phyloP scores from a whole-genome alignment of 805 yeast genomes.

The Starmera quercuum region DNA sequence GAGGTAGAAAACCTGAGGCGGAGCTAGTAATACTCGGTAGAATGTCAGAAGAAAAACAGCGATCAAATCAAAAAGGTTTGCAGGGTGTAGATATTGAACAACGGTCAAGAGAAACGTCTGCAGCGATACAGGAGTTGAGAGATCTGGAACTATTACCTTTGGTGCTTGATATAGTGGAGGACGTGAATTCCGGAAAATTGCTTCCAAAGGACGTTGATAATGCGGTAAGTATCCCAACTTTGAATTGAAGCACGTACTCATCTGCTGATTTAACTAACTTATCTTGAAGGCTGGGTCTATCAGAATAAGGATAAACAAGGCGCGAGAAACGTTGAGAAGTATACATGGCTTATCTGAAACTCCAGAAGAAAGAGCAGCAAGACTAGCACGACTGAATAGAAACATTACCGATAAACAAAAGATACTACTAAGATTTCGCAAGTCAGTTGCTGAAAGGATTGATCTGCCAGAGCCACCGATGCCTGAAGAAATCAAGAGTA shows the following conservation, averaged over 20 bases:
- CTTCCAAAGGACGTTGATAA: slow-evolving; percentile 37
- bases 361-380: slow-evolving; percentile 26
- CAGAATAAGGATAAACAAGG: slow-evolving; percentile 29
- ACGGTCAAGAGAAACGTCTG: too few species aligned
- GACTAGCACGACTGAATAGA: slow-evolving; percentile 25
- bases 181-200: slow-evolving; percentile 29
- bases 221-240: slow-evolving; percentile 24
- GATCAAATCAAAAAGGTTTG: too few species aligned
- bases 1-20: too few species aligned
- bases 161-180: slow-evolving; percentile 32
- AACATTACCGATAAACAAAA: slow-evolving; percentile 22
- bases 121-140: slow-evolving; percentile 23
- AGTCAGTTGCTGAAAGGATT: slow-evolving; percentile 11
- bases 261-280: neutral
- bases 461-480: too few species aligned
- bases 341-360: slow-evolving; percentile 39
- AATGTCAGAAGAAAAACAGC: too few species aligned
- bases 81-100: too few species aligned
- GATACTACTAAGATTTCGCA: slow-evolving; percentile 16
- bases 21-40: too few species aligned
- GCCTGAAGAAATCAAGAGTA: too few species aligned
- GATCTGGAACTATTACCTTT: slow-evolving; percentile 31
- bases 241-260: neutral
- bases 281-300: slow-evolving; percentile 32
- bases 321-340: slow-evolving; percentile 28